phyloP scores from a whole-genome alignment of 345 rosid genomes.

The Aquilaria sinensis region DNA sequence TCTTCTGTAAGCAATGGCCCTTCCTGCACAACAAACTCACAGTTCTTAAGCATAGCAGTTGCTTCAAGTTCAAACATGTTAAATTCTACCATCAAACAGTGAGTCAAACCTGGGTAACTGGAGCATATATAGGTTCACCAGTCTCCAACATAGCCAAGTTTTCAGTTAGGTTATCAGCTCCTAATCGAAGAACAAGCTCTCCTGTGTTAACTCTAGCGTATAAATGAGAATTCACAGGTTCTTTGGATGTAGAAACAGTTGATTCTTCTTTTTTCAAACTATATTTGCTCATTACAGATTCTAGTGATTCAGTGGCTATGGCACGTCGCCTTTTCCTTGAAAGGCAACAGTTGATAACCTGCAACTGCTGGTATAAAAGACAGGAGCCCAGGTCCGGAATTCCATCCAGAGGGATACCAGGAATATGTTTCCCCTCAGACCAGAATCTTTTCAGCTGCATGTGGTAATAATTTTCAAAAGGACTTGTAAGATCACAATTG shows the following conservation, averaged over 20 bases:
- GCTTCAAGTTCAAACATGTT: background rate
- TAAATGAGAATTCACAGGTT: constrained; percentile 31
- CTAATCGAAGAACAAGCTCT: constrained; percentile 74
- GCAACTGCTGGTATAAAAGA: constrained; percentile 76
- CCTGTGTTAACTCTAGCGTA: constrained; percentile 61
- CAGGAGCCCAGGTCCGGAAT: constrained; percentile 84
- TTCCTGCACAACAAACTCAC: constrained; percentile 44
- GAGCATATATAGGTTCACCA: constrained; percentile 82
- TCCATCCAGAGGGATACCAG: constrained; percentile 70
- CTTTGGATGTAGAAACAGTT: constrained; percentile 18
- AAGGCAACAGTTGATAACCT: constrained; percentile 89
- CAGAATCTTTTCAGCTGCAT: constrained; percentile 81
- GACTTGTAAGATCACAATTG: constrained; percentile 17
- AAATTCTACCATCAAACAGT: constrained; percentile 14
- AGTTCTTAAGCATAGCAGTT: constrained; percentile 8
- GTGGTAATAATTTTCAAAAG: constrained; percentile 12
- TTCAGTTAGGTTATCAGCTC: constrained; percentile 42
- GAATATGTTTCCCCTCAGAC: constrained; percentile 66
- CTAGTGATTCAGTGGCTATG: constrained; percentile 64
- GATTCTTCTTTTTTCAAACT: constrained; percentile 35
- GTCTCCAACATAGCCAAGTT: constrained; percentile 84
- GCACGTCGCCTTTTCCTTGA: constrained; percentile 58
- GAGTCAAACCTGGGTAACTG: constrained; percentile 71
- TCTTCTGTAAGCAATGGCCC: constrained; percentile 94
- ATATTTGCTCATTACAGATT: constrained; percentile 54